Evolutionary conservation across 1,139 yeast genomes (phyloP), one percentile per base, ranked within the genome.

Genomic region (Yamadazyma buinensis): DNA sequence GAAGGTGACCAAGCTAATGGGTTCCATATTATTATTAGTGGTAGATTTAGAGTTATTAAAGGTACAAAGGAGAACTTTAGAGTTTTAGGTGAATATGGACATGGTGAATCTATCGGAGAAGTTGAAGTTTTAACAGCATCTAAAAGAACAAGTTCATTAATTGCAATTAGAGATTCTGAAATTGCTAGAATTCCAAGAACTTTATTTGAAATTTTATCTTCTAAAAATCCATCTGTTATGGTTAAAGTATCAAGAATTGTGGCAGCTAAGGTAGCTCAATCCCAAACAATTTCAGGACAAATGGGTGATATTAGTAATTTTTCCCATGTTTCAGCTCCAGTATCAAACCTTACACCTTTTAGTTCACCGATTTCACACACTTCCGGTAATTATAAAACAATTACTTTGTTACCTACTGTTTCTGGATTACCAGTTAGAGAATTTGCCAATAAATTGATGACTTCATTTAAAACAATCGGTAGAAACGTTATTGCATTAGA

Each of bases 21-120:
- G 13, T 86, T 92, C 33, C 95, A 88, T 52, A 80, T 90, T 30
- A 95, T 92, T 0, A 61, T 92, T 29, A 90, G 90, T 59, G 98
- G 98, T 5, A 72, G 98, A 37, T 70, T 92, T 46, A 69, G 97
- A 31, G 85, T 87, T 4, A 65, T 83, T 2, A 45, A 43, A 28
- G 15, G 23, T 17, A 18, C 20, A n/a, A 12, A 10, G 33, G 36
- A 20, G 34, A 61, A 63, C 10, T 51, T 57, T 21, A 61, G 57
- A 23, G 70, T 80, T 1, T 47, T 82, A 14, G 86, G 85, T 2
- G 98, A 92, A 52, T 81, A 80, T 51, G 96, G 97, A 1, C 95
- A 88, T 54, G 97, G 97, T 4, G 94, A 86, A 47, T 84, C 95
- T 34, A 76, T 92, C 41, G 98, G 98, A 3, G 98, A 92, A 57